phyloP scores from a whole-genome alignment of 768 basidiomycete species.

The Pleurotus tuber-regium region DNA sequence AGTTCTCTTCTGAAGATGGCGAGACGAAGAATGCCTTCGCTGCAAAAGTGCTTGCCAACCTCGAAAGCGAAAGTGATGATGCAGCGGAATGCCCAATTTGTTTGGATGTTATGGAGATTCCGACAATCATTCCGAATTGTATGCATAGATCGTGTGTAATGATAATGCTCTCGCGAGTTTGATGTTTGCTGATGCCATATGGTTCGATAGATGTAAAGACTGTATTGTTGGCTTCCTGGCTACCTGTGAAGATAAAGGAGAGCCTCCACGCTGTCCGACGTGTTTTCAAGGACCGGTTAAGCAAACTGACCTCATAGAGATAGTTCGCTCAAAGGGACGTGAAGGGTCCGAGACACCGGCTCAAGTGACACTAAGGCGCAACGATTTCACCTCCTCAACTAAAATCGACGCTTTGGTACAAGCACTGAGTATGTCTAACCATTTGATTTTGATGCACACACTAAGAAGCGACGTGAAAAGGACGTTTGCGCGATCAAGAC shows the following conservation, averaged over 20 bases:
- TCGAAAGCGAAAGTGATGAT: conserved; percentile 53
- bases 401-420: conserved; percentile 84
- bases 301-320: conserved; percentile 61
- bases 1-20: conserved; percentile 41
- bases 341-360: conserved; percentile 17
- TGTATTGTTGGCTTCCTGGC: conserved; percentile 79
- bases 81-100: conserved; percentile 77
- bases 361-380: conserved; percentile 60
- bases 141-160: conserved; percentile 68
- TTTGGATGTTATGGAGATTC: conserved; percentile 70
- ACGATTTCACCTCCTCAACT: conserved; percentile 87
- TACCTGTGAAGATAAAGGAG: conserved; percentile 63
- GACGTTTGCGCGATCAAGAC: conserved; percentile 65
- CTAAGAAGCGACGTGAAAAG: conserved; percentile 28
- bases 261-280: conserved; percentile 75
- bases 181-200: background rate
- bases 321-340: conserved; percentile 39
- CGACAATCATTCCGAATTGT: conserved; percentile 70
- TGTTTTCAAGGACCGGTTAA: conserved; percentile 72
- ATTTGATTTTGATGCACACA: background rate
- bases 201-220: conserved; percentile 76
- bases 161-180: background rate
- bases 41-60: conserved; percentile 61
- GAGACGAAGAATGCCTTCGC: conserved; percentile 46
- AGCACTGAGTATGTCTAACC: conserved; percentile 54